These are phyloP conservation scores for Camellia granthamiana DNA, from an alignment of 148 eudicot genomes.

Conservation along the genomic window DNA sequence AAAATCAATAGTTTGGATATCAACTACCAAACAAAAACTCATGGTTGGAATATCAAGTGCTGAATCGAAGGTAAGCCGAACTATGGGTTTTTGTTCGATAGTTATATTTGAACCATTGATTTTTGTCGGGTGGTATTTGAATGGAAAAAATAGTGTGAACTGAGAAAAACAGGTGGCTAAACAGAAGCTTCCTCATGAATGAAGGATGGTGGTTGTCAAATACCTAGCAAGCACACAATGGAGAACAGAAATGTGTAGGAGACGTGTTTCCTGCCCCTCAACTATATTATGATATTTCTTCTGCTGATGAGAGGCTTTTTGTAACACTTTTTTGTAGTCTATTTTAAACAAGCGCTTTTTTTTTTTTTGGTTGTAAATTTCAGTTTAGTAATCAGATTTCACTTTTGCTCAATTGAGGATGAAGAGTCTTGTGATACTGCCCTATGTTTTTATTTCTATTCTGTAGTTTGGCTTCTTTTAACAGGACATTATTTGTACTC, in stretches of 20 bases:
- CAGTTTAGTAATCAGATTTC: background rate
- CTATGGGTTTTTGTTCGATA: no score
- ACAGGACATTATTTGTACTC: no score
- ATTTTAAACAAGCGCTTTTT: background rate
- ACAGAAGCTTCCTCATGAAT: no score
- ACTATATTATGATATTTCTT: background rate
- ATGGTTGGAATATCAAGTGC: no score
- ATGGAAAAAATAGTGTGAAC: no score
- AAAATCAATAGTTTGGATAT: no score
- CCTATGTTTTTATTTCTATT: no score
- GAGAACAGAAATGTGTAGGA: background rate
- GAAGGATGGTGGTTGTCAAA: background rate
- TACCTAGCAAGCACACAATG: background rate
- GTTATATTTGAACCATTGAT: no score
- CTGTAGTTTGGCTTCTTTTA: background rate
- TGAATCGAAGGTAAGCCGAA: no score
- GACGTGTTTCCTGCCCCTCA: constrained; percentile 1
- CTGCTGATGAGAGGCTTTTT: background rate
- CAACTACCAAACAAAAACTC: no score
- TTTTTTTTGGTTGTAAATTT: background rate
- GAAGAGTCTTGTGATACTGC: background rate
- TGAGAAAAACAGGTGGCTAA: no score
- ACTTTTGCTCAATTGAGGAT: background rate
- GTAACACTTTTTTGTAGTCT: background rate
- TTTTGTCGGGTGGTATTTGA: no score